phyloP scores from a whole-genome alignment of 2,329 filamentous ascomycete genomes.

The Lasiodiplodia sp. region DNA sequence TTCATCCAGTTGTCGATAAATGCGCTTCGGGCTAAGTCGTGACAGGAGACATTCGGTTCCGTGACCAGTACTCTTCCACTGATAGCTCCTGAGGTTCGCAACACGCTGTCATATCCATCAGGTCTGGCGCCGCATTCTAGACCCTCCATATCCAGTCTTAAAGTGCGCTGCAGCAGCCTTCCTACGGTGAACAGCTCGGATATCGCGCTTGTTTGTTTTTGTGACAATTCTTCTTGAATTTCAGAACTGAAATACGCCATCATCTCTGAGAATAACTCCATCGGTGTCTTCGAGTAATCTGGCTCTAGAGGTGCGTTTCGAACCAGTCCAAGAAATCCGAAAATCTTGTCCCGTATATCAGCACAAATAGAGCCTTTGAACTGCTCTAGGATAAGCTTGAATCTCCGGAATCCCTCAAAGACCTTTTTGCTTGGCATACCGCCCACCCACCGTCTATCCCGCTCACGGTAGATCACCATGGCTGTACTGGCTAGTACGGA shows the following conservation, averaged over 20 bases:
- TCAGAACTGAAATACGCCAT: neutral
- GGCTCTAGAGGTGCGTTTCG: neutral
- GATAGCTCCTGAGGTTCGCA: neutral
- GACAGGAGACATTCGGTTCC: too few species aligned
- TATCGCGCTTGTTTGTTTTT: neutral
- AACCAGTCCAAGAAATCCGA: neutral
- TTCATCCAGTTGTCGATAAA: too few species aligned
- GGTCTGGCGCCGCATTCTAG: neutral
- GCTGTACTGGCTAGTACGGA: neutral
- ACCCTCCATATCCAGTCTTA: neutral
- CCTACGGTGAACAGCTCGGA: neutral
- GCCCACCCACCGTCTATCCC: too few species aligned
- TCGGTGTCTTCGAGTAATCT: neutral
- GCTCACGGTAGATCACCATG: neutral
- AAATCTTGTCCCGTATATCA: neutral
- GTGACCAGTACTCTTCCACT: neutral
- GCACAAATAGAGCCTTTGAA: neutral
- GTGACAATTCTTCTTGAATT: neutral
- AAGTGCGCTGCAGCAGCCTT: neutral
- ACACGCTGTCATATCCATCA: neutral
- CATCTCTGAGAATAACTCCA: neutral
- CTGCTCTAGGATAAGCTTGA: neutral
- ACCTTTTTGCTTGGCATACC: too few species aligned
- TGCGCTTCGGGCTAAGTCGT: too few species aligned
- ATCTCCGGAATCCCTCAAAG: neutral